Conservation (phyloP, 2,329 filamentous ascomycete species). For the Clonostachys solani region DNA sequence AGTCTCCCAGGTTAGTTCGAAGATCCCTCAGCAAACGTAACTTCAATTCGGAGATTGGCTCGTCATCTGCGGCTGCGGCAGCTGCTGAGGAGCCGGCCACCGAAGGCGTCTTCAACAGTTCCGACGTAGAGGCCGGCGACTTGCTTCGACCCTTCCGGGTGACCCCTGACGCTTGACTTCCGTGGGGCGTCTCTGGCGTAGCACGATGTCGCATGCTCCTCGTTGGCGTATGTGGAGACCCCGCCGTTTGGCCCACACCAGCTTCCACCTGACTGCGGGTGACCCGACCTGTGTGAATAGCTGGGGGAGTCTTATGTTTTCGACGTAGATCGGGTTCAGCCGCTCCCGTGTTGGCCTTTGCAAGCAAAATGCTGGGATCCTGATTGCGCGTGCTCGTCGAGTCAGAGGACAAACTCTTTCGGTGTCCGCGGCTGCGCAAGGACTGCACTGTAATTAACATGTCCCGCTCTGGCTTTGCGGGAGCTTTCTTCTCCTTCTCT, state of each 20-base stretch:
- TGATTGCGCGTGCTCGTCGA: constrained; percentile 6
- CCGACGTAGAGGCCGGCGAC: constrained; percentile 11
- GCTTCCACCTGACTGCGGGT: constrained; percentile 16
- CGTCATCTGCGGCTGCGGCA: constrained; percentile 14
- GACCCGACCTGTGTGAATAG: constrained; percentile 10
- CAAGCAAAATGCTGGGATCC: constrained; percentile 22
- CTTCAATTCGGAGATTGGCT: constrained; percentile 31
- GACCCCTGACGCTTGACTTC: constrained; percentile 2
- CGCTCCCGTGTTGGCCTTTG: constrained; percentile 10
- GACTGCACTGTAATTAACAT: constrained; percentile 18
- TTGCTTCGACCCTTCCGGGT: constrained; percentile 4
- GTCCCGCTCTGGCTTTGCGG: constrained; percentile 11
- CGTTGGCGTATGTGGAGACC: neutral
- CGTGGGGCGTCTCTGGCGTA: neutral
- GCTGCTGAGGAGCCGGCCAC: constrained; percentile 12
- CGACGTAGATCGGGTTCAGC: neutral
- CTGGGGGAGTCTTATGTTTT: constrained; percentile 9
- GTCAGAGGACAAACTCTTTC: constrained; percentile 6
- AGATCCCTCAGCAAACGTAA: constrained; percentile 39
- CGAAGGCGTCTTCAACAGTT: constrained; percentile 18
- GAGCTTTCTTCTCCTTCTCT: neutral
- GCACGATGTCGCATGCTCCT: neutral
- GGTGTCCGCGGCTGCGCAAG: constrained; percentile 19
- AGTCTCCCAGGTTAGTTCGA: constrained; percentile 47
- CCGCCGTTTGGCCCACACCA: constrained; percentile 16